phyloP scores from a whole-genome alignment of 2,329 filamentous ascomycete species.

The Geosmithia morbida region DNA sequence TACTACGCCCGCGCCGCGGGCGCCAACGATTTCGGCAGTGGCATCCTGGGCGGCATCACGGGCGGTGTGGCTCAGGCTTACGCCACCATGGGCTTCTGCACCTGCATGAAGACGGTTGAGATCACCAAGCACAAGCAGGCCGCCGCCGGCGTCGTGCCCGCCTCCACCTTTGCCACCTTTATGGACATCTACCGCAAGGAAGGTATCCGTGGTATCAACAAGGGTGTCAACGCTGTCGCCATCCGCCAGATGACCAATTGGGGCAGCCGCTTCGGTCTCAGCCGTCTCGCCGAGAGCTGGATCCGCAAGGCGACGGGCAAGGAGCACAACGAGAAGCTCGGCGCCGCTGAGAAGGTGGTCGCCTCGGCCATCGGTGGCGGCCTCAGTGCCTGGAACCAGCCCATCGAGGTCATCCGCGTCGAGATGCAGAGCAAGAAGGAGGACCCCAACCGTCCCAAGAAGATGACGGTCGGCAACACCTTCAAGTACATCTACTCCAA shows the following conservation, averaged over 20 bases:
- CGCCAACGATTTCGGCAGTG: conserved; percentile 73
- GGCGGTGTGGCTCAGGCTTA: conserved; percentile 97
- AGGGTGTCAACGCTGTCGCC: conserved; percentile 94
- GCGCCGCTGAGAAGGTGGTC: conserved; percentile 72
- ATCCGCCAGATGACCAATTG: conserved; percentile 99
- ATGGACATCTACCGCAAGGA: conserved; percentile 94
- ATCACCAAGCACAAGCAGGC: conserved; percentile 98
- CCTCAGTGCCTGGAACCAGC: conserved; percentile 96
- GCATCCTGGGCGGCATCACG: conserved; percentile 81
- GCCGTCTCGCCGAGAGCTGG: conserved; percentile 75
- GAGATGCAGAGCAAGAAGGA: conserved; percentile 99
- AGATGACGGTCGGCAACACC: conserved; percentile 89
- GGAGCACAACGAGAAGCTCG: conserved; percentile 64
- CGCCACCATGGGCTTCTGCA: conserved; percentile 99
- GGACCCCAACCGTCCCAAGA: conserved; percentile 96
- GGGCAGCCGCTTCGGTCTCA: conserved; percentile 91
- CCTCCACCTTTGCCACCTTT: conserved; percentile 88
- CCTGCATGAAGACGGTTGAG: conserved; percentile 99
- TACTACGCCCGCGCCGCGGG: conserved; percentile 79
- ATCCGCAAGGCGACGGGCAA: conserved; percentile 73
- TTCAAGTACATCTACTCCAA: conserved; percentile 76
- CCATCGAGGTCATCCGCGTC: conserved; percentile 97
- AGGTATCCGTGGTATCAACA: conserved; percentile 93
- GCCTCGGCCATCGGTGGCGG: conserved; percentile 83
- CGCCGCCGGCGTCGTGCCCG: conserved; percentile 66